These are phyloP conservation scores for Aspergillus texensis DNA, from an alignment of 2,329 filamentous ascomycete genomes.

Conservation along the genomic window DNA sequence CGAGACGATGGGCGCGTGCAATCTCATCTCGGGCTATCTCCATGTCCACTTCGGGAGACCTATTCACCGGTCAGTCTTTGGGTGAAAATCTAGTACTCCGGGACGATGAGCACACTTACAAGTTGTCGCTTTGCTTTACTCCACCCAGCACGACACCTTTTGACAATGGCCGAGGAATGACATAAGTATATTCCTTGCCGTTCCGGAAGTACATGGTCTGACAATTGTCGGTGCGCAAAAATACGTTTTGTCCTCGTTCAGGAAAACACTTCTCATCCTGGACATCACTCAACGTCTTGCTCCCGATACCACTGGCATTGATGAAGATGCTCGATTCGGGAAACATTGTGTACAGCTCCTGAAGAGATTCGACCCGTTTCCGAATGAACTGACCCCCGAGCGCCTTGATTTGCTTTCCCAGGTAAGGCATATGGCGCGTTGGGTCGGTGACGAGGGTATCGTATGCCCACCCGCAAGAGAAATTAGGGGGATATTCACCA, in stretches of 20 bases:
- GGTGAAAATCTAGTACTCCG: not conserved
- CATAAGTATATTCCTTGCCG: constrained; percentile 42
- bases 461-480: constrained; percentile 39
- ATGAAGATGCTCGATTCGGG: constrained; percentile 41
- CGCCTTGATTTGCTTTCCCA: constrained; percentile 30
- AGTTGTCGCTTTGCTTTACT: constrained; percentile 36
- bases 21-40: constrained; percentile 43
- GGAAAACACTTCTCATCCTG: constrained; percentile 38
- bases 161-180: constrained; percentile 40
- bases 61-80: constrained; percentile 9
- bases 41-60: constrained; percentile 39
- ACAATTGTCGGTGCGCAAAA: constrained; percentile 34
- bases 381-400: constrained; percentile 40
- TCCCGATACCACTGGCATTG: constrained; percentile 43
- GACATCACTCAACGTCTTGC: constrained; percentile 37
- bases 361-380: constrained; percentile 35
- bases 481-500: constrained; percentile 37
- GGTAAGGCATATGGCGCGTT: constrained; percentile 40
- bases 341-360: constrained; percentile 38
- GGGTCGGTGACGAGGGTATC: constrained; percentile 42
- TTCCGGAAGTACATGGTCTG: constrained; percentile 39
- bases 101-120: constrained; percentile 25
- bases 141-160: constrained; percentile 39
- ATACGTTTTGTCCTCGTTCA: constrained; percentile 43
- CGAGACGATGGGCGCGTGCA: constrained; percentile 41